Conservation (phyloP, 225 moss, liverwort and hornwort species). For the Bryoerythrophyllum caledonicum region DNA sequence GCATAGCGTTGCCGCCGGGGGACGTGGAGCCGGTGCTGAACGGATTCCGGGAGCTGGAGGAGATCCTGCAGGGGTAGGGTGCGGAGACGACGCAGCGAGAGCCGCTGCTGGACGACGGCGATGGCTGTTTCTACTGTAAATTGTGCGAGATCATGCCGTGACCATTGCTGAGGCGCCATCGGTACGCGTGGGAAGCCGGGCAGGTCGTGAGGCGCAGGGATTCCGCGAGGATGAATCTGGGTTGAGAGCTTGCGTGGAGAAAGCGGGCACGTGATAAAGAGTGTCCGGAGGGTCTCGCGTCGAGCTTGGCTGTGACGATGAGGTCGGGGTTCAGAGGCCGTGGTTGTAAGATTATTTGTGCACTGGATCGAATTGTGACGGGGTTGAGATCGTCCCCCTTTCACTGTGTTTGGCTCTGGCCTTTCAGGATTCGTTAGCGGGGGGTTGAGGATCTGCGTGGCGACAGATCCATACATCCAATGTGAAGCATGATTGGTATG, state of each 20-base stretch:
- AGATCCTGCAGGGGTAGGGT: slow-evolving; percentile 64
- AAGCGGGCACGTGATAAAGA: neutral
- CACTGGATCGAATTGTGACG: neutral
- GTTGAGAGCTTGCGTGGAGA: neutral
- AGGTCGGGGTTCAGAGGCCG: neutral
- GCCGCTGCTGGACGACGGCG: neutral
- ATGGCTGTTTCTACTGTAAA: slow-evolving; percentile 11
- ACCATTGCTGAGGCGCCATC: neutral
- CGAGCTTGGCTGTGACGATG: neutral
- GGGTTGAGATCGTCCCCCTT: neutral
- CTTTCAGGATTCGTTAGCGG: neutral
- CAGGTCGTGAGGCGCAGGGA: neutral
- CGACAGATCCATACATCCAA: neutral
- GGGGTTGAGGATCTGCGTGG: no score
- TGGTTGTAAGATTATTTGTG: slow-evolving; percentile 23
- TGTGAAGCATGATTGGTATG: neutral
- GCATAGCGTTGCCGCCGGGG: slow-evolving; percentile 66
- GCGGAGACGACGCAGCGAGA: neutral
- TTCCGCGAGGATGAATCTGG: neutral
- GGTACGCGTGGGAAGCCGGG: neutral
- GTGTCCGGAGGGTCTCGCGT: neutral
- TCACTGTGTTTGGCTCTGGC: neutral
- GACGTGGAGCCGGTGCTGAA: slow-evolving; percentile 73
- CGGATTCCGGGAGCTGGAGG: slow-evolving; percentile 93
- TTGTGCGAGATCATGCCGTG: neutral